These are phyloP conservation scores for Phalaenopsis aphrodite DNA, from an alignment of 106 monocot genomes.

Conservation along the genomic window DNA sequence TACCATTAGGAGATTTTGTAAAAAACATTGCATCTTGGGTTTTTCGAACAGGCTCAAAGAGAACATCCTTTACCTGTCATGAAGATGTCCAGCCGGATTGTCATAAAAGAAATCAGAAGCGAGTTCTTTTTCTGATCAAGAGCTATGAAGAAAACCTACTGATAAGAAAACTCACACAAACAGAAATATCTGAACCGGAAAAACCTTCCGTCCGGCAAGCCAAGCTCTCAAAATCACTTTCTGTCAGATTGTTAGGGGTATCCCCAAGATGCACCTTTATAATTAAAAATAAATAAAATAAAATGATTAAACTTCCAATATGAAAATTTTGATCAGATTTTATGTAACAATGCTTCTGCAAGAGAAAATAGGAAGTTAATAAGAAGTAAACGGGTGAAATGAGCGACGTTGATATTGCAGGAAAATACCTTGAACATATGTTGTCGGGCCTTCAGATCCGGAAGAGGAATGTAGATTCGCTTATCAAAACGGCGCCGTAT, in stretches of 20 bases:
- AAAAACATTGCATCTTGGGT: conserved; percentile 88
- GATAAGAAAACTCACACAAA: conserved; percentile 56
- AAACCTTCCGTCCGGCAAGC: conserved; percentile 66
- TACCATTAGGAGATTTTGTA: conserved; percentile 30
- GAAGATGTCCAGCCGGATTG: background rate
- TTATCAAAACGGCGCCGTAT: conserved; percentile 78
- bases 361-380: too few relatives aligned
- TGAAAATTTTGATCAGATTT: too few relatives aligned
- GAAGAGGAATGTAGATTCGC: conserved; percentile 82
- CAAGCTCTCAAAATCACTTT: conserved; percentile 67
- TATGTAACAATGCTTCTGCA: too few relatives aligned
- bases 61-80: conserved; percentile 67
- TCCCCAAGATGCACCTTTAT: conserved; percentile 74
- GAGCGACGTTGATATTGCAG: background rate
- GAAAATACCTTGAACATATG: conserved; percentile 75
- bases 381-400: too few relatives aligned
- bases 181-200: conserved; percentile 81
- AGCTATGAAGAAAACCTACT: background rate
- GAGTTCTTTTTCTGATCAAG: background rate
- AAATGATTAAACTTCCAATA: too few relatives aligned
- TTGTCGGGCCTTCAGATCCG: conserved; percentile 74
- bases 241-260: conserved; percentile 62
- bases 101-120: background rate
- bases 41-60: conserved; percentile 84
- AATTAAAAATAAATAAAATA: background rate